Percentiles rank a stretch among this genome's conserved stretches.
Conservation (phyloP, 2,329 filamentous ascomycete species). For the Xylaria hypoxylon region DNA sequence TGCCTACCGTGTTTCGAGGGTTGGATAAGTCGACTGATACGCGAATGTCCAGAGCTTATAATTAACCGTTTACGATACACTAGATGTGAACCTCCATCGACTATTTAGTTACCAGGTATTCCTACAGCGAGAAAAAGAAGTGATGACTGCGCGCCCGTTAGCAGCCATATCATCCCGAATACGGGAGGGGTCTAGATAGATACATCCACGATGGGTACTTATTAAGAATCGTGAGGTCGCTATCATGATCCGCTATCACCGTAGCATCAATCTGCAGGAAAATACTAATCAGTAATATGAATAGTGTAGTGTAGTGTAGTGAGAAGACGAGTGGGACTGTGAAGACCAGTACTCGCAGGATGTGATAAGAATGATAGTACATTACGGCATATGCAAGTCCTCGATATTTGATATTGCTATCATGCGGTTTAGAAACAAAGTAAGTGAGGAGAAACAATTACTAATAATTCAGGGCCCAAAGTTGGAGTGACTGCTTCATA, state of each 20-base stretch:
- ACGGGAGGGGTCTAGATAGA: slow-evolving; percentile 10
- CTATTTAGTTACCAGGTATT: slow-evolving; percentile 1
- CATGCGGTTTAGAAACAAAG: slow-evolving; percentile 15
- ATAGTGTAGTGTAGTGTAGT: too few relatives aligned
- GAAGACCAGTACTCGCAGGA: slow-evolving; percentile 8
- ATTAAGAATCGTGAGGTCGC: slow-evolving; percentile 17
- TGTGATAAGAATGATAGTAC: background rate
- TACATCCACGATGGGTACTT: background rate
- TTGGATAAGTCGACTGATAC: background rate
- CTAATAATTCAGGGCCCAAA: background rate
- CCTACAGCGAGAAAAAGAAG: background rate
- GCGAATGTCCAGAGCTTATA: too few relatives aligned
- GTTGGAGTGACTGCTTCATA: slow-evolving; percentile 4
- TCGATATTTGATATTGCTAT: slow-evolving; percentile 12
- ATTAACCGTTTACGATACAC: too few relatives aligned
- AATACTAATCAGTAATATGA: too few relatives aligned
- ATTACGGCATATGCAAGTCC: slow-evolving; percentile 15
- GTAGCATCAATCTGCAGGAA: slow-evolving; percentile 26
- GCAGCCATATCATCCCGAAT: slow-evolving; percentile 3
- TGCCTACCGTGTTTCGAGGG: background rate
- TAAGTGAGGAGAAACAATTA: slow-evolving; percentile 9
- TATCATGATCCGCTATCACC: slow-evolving; percentile 30
- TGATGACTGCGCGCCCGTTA: background rate
- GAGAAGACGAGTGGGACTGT: slow-evolving; percentile 14
- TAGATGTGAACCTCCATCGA: background rate